Conservation (phyloP, 2,329 filamentous ascomycete genomes). For the Diaporthe sp. region DNA sequence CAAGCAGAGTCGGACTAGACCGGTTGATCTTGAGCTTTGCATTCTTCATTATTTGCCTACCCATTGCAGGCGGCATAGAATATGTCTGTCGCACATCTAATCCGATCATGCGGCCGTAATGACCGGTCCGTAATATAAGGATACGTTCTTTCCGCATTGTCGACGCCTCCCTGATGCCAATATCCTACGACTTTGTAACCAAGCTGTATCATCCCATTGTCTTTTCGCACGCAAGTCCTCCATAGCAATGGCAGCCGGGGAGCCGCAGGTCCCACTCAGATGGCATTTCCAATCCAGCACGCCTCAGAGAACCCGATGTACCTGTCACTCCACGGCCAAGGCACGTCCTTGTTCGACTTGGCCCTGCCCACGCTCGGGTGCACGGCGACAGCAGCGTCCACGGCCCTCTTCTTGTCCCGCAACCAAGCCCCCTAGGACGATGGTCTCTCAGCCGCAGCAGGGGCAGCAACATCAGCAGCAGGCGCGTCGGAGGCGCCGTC, state of each 20-base stretch:
- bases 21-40: neutral
- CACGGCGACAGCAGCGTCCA: slow-evolving; percentile 6
- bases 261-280: slow-evolving; percentile 8
- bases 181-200: slow-evolving; percentile 20
- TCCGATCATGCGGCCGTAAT: neutral
- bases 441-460: slow-evolving; percentile 35
- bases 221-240: neutral
- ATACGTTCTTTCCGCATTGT: neutral
- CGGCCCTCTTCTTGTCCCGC: slow-evolving; percentile 34
- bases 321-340: slow-evolving; percentile 39
- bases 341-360: slow-evolving; percentile 36
- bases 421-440: slow-evolving; percentile 41
- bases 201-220: neutral
- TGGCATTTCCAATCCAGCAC: slow-evolving; percentile 37
- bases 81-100: slow-evolving; percentile 4
- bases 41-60: slow-evolving; percentile 10
- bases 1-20: slow-evolving; percentile 19
- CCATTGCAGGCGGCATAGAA: neutral
- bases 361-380: neutral
- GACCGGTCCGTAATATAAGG: neutral
- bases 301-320: slow-evolving; percentile 33
- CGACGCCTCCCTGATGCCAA: slow-evolving; percentile 1
- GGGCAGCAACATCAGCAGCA: neutral
- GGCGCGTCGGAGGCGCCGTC: slow-evolving; percentile 17
- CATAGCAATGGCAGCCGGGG: neutral